These are phyloP conservation scores for Leccinum disarticulatum DNA, from an alignment of 768 basidiomycete species.

Conservation along the genomic window DNA sequence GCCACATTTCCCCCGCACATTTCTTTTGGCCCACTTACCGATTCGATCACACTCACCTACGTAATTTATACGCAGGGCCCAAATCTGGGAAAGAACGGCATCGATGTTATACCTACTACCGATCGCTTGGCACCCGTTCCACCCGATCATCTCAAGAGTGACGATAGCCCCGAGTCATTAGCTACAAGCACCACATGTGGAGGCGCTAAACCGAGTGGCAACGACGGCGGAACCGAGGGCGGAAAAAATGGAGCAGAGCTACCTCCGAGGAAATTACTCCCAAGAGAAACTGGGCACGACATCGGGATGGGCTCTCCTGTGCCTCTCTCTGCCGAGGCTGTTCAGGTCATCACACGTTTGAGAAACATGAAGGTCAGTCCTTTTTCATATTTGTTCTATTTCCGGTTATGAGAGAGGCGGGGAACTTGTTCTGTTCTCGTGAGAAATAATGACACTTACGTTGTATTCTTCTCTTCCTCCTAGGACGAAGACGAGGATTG, in stretches of 20 bases:
- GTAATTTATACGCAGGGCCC: constrained; percentile 49
- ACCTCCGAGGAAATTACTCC: constrained; percentile 52
- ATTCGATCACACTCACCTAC: constrained; percentile 1
- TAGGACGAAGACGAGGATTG: constrained; percentile 88
- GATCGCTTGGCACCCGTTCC: constrained; percentile 64
- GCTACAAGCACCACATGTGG: background rate
- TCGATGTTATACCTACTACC: constrained; percentile 70
- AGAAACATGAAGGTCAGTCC: constrained; percentile 75
- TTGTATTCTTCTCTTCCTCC: background rate
- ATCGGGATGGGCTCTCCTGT: constrained; percentile 88
- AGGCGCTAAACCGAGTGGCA: background rate
- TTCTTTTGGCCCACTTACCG: background rate
- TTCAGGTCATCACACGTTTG: constrained; percentile 72
- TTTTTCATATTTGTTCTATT: background rate
- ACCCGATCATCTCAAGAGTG: constrained; percentile 35
- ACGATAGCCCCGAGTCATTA: constrained; percentile 50
- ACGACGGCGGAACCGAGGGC: background rate
- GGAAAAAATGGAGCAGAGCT: background rate
- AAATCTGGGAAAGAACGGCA: constrained; percentile 73
- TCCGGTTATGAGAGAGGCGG: background rate
- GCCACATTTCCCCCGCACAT: background rate
- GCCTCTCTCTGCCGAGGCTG: constrained; percentile 72
- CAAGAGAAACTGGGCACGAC: constrained; percentile 83
- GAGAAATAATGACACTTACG: constrained; percentile 3
- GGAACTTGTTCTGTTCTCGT: background rate